Base-by-base conservation (phyloP, 2,329 filamentous ascomycete species). In the Akanthomyces lecanii region DNA sequence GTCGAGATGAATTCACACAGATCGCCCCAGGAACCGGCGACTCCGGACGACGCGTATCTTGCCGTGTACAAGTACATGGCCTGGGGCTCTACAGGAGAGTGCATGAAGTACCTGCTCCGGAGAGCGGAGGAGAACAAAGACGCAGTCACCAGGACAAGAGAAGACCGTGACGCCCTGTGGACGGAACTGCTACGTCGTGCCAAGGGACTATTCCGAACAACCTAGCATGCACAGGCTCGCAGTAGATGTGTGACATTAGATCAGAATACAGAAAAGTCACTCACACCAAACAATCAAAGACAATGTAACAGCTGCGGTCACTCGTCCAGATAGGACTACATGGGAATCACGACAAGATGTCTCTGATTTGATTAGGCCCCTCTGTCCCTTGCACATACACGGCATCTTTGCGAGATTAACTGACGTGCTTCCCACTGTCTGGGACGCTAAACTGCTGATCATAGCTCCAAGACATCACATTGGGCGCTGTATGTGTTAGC, bases 101-200 rank as follows among this genome's bases (percentile, higher is more conserved):
- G 93, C 75, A 85, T 96, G 80, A 91, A 92, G 74, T 96, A 95
- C 73, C 78, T 96, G 55, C 77, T 90, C 40, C 73, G 77, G n/a
- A 74, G 77, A 11, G 77, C 77, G 1, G 81, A 92, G 53, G 90
- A 93, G 80, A 93, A 93, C 76, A 82, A 82, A 66, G 88, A 90
- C 66, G 88, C 89, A 2, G 83, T 90, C 50, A 78, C 84, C 72
- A 75, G 88, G 64, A 90, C 88, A 30, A 79, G 75, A 65, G 81
- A 81, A 54, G 86, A 85, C 10, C 79, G 86, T 12, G 79, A 86
- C 69, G 87, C 87, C 8, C 85, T 89, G 79, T 82, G 81, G 71
- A 71, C 70, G 0, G 89, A 91, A 75, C 67, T 90, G 53, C 76
- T 81, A 69, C 80, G 87, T 65, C 79, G 88, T 62, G 68, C 78